Base-by-base conservation (phyloP, 495 filamentous ascomycete species). In the Venustampulla echinocandica region DNA sequence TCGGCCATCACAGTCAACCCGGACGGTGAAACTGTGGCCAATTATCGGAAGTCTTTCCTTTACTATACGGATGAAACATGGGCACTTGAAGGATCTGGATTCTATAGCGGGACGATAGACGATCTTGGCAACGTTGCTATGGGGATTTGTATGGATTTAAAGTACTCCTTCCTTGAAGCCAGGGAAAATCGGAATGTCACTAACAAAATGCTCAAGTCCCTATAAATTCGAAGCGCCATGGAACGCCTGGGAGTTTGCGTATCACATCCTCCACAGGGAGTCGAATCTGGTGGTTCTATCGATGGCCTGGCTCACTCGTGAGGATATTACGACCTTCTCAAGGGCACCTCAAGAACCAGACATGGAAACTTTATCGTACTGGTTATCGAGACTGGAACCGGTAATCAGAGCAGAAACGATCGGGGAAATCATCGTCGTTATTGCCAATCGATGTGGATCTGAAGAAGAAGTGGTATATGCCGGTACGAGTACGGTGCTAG, bases 51-150 rank as follows among this genome's bases (percentile, higher is more conserved):
- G 61, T 71, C 70, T 18, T 90, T 90, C 54, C 74, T 98, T 46
- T 97, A 90, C 63, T 85, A 85, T 65, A 92, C 87, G 0, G 90
- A 97, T 58, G 87, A 88, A 57, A 85, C 80, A 0, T 98, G 92
- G 92, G 88, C 90, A 1, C 61, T 72, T 1, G 90, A 95, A 64
- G 86, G 87, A 10, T 59, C 64, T 3, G 81, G 81, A 13, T 87
- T 83, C 55, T 81, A 59, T 59, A 54, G 60, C 28, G 75, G 71
- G 2, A 51, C 62, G 3, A 60, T 81, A 15, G 68, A 67, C 4
- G 65, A 62, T n/a, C 50, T 78, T 20, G 76, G 73, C n/a, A 68
- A 76, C 5, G 80, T 85, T 10, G 80, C 85, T 2, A 83, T 87
- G 59, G 90, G 90, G 5, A 95, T 97, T 50, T 95, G 90, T 75